A percentile compares a stretch with the other conserved stretches of the same genome.
phyloP scores from a whole-genome alignment of 352 stramenopile species.

The Pythium aristosporum region DNA sequence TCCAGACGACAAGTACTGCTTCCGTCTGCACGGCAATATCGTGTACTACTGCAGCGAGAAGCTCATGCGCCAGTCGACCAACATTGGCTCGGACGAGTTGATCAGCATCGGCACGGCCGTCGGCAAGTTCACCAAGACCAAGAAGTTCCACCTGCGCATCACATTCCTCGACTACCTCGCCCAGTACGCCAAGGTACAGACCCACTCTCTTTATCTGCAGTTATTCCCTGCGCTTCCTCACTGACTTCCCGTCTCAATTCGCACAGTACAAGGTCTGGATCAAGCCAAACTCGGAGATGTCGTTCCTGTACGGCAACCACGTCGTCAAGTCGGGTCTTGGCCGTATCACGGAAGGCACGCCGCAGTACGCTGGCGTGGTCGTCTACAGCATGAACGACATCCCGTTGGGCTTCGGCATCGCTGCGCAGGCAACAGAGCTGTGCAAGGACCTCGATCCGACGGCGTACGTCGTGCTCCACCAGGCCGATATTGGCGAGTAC shows the following conservation, averaged over 20 bases:
- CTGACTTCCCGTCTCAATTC: background rate
- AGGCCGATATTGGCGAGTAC: slow-evolving; percentile 99
- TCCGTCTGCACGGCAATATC: slow-evolving; percentile 96
- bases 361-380: slow-evolving; percentile 98
- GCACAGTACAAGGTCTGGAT: slow-evolving; percentile 99
- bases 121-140: slow-evolving; percentile 98
- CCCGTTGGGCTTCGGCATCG: slow-evolving; percentile 97
- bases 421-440: slow-evolving; percentile 94
- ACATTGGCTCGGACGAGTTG: slow-evolving; percentile 94
- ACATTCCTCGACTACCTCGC: slow-evolving; percentile 98
- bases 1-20: slow-evolving; percentile 97
- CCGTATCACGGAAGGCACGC: slow-evolving; percentile 97
- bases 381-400: slow-evolving; percentile 99
- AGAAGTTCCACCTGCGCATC: slow-evolving; percentile 98
- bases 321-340: slow-evolving; percentile 97
- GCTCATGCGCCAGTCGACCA: slow-evolving; percentile 95
- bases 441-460: slow-evolving; percentile 95
- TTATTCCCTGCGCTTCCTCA: background rate
- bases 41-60: slow-evolving; percentile 98
- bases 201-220: background rate
- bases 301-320: slow-evolving; percentile 99
- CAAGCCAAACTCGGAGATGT: slow-evolving; percentile 99
- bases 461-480: slow-evolving; percentile 98
- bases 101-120: slow-evolving; percentile 97
- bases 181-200: slow-evolving; percentile 95